Evolutionary conservation across 2,329 filamentous ascomycete genomes (phyloP).

Genomic region (Colletotrichum acutatum): DNA sequence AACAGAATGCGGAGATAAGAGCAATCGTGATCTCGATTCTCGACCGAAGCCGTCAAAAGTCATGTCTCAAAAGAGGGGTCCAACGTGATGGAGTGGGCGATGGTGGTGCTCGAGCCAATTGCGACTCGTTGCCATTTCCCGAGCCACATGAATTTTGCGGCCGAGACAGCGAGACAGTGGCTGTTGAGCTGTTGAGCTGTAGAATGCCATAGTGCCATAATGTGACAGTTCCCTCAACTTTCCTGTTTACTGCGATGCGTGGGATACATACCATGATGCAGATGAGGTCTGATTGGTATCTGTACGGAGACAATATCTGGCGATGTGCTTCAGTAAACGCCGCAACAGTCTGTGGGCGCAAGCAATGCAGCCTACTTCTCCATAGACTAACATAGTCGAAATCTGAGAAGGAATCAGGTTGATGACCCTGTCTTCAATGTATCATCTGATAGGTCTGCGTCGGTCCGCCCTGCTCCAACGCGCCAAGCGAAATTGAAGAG

Average conservation of each 20-base stretch:
- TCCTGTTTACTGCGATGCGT: neutral
- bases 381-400: neutral
- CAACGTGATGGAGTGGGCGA: neutral
- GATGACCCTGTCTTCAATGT: neutral
- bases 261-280: neutral
- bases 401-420: neutral
- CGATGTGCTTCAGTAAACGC: neutral
- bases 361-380: neutral
- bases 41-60: neutral
- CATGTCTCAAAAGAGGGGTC: neutral
- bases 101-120: neutral
- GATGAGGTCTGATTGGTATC: neutral
- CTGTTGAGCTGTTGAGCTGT: constrained; percentile 5
- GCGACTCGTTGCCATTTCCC: neutral
- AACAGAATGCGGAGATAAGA: neutral
- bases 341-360: neutral
- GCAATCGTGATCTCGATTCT: neutral
- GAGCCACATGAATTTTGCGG: neutral
- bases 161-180: neutral
- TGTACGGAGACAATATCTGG: neutral
- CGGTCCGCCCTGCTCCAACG: neutral
- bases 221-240: neutral
- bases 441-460: neutral
- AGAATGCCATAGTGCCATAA: neutral
- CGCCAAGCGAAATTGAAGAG: neutral